phyloP scores from a whole-genome alignment of 2,329 filamentous ascomycete species.

The Alternaria ventricosa region DNA sequence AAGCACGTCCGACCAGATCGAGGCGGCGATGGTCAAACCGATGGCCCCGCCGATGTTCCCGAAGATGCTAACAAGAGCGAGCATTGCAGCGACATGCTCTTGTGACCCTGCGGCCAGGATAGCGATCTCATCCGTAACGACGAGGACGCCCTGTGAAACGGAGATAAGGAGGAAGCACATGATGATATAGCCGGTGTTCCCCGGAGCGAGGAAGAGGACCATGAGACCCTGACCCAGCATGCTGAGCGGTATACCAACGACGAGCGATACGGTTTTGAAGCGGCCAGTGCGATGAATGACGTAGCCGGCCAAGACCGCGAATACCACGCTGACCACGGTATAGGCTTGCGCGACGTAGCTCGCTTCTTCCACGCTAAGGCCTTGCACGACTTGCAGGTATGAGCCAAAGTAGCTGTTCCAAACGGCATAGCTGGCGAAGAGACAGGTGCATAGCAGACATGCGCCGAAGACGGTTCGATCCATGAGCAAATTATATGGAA shows the following conservation, averaged over 20 bases:
- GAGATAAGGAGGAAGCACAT: constrained; percentile 41
- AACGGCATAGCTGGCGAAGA: constrained; percentile 33
- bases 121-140: constrained; percentile 30
- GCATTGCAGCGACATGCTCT: constrained; percentile 55
- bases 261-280: constrained; percentile 24
- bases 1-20: constrained; percentile 63
- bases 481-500: constrained; percentile 47
- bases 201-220: constrained; percentile 36
- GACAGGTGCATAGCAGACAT: constrained; percentile 54
- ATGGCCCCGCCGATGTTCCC: constrained; percentile 60
- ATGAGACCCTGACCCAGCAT: constrained; percentile 32
- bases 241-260: constrained; percentile 23
- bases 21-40: constrained; percentile 61
- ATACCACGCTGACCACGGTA: constrained; percentile 32
- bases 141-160: constrained; percentile 30
- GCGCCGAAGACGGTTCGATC: constrained; percentile 56
- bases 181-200: constrained; percentile 36
- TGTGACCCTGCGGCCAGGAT: constrained; percentile 40
- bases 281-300: constrained; percentile 24
- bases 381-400: constrained; percentile 46
- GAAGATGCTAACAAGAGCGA: constrained; percentile 61
- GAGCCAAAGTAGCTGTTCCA: constrained; percentile 49
- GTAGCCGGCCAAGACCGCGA: constrained; percentile 12
- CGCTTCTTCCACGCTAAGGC: constrained; percentile 30
- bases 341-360: constrained; percentile 46